phyloP scores from a whole-genome alignment of 805 yeast genomes.

The Nakazawaea laoshanensis region DNA sequence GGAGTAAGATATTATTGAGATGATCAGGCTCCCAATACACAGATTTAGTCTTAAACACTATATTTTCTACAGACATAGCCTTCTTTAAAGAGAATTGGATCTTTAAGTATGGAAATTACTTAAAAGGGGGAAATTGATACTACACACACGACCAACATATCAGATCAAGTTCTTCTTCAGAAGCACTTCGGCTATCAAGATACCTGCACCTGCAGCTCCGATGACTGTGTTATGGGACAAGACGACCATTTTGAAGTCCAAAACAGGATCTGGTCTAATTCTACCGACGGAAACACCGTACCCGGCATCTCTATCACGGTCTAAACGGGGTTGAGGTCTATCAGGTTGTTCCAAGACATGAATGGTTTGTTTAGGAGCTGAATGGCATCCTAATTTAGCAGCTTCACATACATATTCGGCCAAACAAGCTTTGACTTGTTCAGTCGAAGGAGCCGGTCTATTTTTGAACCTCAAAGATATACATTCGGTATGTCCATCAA shows the following conservation, averaged over 20 bases:
- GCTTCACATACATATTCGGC: slow-evolving; percentile 81
- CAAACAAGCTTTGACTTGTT: slow-evolving; percentile 63
- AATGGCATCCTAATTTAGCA: slow-evolving; percentile 65
- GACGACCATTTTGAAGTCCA: slow-evolving; percentile 95
- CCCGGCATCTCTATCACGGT: slow-evolving; percentile 91
- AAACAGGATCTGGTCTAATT: slow-evolving; percentile 84
- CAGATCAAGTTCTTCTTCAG: slow-evolving; percentile 68
- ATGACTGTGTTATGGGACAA: slow-evolving; percentile 94
- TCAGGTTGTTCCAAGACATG: slow-evolving; percentile 87
- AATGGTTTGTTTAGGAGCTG: slow-evolving; percentile 90
- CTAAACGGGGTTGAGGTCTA: slow-evolving; percentile 97
- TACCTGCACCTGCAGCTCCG: slow-evolving; percentile 99
- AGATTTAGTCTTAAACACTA: slow-evolving; percentile 19
- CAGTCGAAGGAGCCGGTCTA: slow-evolving; percentile 79
- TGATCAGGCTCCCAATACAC: slow-evolving; percentile 21
- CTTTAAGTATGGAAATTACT: too few relatives aligned
- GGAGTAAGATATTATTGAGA: slow-evolving; percentile 55
- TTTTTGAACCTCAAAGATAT: slow-evolving; percentile 77
- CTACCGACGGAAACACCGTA: slow-evolving; percentile 94
- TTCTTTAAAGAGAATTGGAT: too few relatives aligned
- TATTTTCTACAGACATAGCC: background rate
- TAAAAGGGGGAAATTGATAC: background rate
- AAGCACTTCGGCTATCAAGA: slow-evolving; percentile 88
- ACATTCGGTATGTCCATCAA: slow-evolving; percentile 97
- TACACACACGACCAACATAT: slow-evolving; percentile 7